Base-by-base conservation (phyloP, 495 filamentous ascomycete genomes). In the Chlorociboria aeruginascens region DNA sequence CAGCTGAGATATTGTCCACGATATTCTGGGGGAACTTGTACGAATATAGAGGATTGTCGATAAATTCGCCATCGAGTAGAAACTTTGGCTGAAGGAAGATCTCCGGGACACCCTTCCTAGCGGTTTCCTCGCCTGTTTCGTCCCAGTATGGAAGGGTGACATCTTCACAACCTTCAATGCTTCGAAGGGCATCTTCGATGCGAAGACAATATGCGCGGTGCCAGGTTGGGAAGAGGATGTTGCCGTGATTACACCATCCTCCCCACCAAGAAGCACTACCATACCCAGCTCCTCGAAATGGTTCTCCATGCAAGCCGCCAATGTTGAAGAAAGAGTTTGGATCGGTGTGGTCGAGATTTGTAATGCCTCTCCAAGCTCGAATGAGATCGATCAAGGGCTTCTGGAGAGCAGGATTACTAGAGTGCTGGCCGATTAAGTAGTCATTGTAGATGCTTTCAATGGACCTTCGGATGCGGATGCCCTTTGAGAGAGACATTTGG, bases 151-250 rank as follows among this genome's bases (percentile, higher is more conserved):
- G 57, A n/a, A 62, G 39, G 13, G 52, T 39, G 0, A 65, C 40
- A 25, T 51, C 17, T 8, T 44, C 45, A 30, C 46, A 48, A 17
- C 43, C 47, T 11, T 16, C 8, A 17, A 45, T 48, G 11, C 25
- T 53, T 9, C 49, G 56, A 3, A 63, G 52, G 10, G 62, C 61
- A 2, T 55, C 33, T 43, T 65, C 46, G 45, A 55, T 37, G n/a
- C 40, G 38, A 17, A 50, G 37, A 38, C 63, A 30, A 45, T 66
- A 66, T 8, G 62, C 61, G 9, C 66, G 64, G 51, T 70, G 67
- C 67, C 67, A 70, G 12, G 59, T 61, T 7, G 67, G 66, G 49
- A 69, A 70, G 20, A 70, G 60, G 37, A 67, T 53, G 42, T 62
- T 63, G 28, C 53, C 55, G 53, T 70, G 68, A 25, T 64, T 58